Evolutionary conservation across 2,329 filamentous ascomycete genomes (phyloP), one percentile per base, ranked within the genome.

Genomic region (Aspergillus sp.): DNA sequence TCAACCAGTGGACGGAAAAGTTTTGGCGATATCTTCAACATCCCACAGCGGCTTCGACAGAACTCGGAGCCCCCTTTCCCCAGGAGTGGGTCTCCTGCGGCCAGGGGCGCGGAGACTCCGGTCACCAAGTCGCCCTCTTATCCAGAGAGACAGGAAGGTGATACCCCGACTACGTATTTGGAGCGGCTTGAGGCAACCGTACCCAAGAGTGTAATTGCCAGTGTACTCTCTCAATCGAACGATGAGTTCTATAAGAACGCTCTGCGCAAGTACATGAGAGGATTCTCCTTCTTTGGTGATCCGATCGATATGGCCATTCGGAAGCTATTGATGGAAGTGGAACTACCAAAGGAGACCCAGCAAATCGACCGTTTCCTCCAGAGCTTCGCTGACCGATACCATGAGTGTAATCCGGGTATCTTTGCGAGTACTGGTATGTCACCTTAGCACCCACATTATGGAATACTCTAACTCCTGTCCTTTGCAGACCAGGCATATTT

Each of bases 301-400:
- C 95, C 95, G 0, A 94, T 99, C 81, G 95, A 99, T 74, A 98
- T 99, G 92, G 91, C 94, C 1, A 89, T 98, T 65, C 88, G 95
- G 39, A 98, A 98, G 75, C 84, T 99, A 52, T 83, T 99, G 58
- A 97, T 98, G 91, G 93, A 97, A 73, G 92, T 95, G 3, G 94
- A 98, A 75, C 79, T 99, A 32, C 95, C 95, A 4, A 97, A 96
- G 69, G 95, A 99, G 79, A 98, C 95, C 0, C 95, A 99, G 76
- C 95, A 99, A 70, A 98, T 99, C 65, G 95, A 99, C 76, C 87
- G 95, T 55, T 95, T 95, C 58, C 80, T 99, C 38, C 92, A 97
- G 74, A 90, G 92, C 2, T 98, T 99, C 78, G 92, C 95, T 0
- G 95, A 99, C 73, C 87, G 95, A 60, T 99, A 99, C 74, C 91